A percentile compares a stretch with the other conserved stretches of the same genome.
Evolutionary conservation across 1,139 yeast species (phyloP).

Genomic region (Hanseniaspora sp.): DNA sequence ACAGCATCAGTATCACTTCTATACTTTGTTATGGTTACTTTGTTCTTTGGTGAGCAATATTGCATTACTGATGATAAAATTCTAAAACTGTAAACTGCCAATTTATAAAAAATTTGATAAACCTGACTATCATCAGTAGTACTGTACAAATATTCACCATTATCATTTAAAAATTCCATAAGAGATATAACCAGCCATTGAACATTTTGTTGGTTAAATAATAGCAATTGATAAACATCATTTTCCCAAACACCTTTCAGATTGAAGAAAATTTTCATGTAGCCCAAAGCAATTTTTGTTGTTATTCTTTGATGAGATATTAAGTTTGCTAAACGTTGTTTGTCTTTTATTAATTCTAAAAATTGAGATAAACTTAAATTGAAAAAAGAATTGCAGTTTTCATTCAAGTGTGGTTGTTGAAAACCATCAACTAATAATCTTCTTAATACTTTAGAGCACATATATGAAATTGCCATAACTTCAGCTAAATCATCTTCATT

Average conservation of each 20-base stretch:
- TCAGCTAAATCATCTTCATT: slow-evolving; percentile 21
- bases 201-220: slow-evolving; percentile 48
- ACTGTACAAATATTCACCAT: slow-evolving; percentile 29
- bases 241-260: slow-evolving; percentile 39
- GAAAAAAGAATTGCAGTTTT: slow-evolving; percentile 20
- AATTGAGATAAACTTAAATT: slow-evolving; percentile 1
- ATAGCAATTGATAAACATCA: slow-evolving; percentile 58
- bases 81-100: slow-evolving; percentile 6
- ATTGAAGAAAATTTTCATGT: slow-evolving; percentile 63
- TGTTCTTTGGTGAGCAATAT: slow-evolving; percentile 33
- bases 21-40: slow-evolving; percentile 55
- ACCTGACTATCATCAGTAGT: slow-evolving; percentile 2
- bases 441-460: slow-evolving; percentile 63
- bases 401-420: slow-evolving; percentile 53
- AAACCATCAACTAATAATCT: slow-evolving; percentile 69
- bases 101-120: slow-evolving; percentile 9
- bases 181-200: slow-evolving; percentile 51
- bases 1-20: slow-evolving; percentile 53
- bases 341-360: background rate
- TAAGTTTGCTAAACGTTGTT: background rate
- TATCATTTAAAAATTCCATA: slow-evolving; percentile 50
- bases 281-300: slow-evolving; percentile 57
- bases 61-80: slow-evolving; percentile 8
- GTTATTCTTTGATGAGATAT: background rate
- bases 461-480: slow-evolving; percentile 56